These are phyloP conservation scores for Meredithiella fracta DNA, from an alignment of 2,329 filamentous ascomycete genomes.

Conservation along the genomic window DNA sequence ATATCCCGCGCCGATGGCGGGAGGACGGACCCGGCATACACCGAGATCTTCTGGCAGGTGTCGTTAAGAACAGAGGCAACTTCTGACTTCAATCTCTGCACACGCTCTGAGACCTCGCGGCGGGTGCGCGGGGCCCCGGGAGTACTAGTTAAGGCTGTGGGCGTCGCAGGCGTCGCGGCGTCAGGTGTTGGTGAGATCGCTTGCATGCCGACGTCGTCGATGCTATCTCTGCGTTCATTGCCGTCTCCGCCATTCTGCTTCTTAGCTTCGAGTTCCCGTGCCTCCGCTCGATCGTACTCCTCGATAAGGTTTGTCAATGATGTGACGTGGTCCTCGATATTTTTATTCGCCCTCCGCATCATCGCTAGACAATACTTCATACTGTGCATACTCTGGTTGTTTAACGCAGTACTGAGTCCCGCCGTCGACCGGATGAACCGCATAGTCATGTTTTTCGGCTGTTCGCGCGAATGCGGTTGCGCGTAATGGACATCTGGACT, in stretches of 20 bases:
- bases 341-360: slow-evolving; percentile 65
- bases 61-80: slow-evolving; percentile 65
- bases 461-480: not conserved
- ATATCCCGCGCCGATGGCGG: slow-evolving; percentile 75
- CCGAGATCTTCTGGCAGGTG: slow-evolving; percentile 71
- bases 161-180: not conserved
- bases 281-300: slow-evolving; percentile 53
- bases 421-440: slow-evolving; percentile 81
- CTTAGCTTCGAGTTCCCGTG: slow-evolving; percentile 13
- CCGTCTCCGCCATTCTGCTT: slow-evolving; percentile 4
- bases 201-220: slow-evolving; percentile 14
- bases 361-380: slow-evolving; percentile 72
- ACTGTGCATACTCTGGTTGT: slow-evolving; percentile 67
- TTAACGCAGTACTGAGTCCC: slow-evolving; percentile 80
- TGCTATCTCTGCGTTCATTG: slow-evolving; percentile 9
- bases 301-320: slow-evolving; percentile 61
- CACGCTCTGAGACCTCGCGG: slow-evolving; percentile 38
- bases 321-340: slow-evolving; percentile 58
- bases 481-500: slow-evolving; percentile 17
- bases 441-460: slow-evolving; percentile 10
- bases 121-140: slow-evolving; percentile 9
- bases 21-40: slow-evolving; percentile 77
- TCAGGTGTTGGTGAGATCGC: slow-evolving; percentile 15
- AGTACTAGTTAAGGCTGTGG: not conserved
- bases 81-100: slow-evolving; percentile 51